Evolutionary conservation across 768 basidiomycete genomes (phyloP).

Genomic region (Mycena floridula): DNA sequence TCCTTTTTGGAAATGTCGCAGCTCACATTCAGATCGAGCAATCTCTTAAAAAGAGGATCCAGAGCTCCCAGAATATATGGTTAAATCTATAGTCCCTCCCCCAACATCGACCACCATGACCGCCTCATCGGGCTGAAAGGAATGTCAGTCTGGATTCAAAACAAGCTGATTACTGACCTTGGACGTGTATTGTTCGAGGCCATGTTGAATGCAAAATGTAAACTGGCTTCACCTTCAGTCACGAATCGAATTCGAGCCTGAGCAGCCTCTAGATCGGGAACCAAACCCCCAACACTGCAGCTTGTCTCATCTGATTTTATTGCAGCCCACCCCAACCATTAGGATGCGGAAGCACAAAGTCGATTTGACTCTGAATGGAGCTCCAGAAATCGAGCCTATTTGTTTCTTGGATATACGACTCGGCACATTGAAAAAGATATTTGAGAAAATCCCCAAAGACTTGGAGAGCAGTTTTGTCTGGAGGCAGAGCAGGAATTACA

Average conservation of each 20-base stretch:
- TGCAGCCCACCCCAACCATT: constrained; percentile 61
- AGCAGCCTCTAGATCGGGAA: constrained; percentile 31
- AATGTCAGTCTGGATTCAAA: constrained; percentile 19
- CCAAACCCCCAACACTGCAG: constrained; percentile 47
- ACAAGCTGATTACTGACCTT: constrained; percentile 10
- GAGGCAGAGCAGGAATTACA: constrained; percentile 34
- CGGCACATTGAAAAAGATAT: constrained; percentile 40
- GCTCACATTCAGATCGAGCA: background rate
- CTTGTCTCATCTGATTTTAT: constrained; percentile 49
- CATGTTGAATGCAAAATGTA: constrained; percentile 49
- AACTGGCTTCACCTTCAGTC: constrained; percentile 60
- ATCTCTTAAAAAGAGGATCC: constrained; percentile 28
- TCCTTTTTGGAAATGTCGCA: background rate
- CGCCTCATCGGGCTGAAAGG: constrained; percentile 7
- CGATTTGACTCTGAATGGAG: constrained; percentile 33
- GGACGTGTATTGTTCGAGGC: constrained; percentile 30
- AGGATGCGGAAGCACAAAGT: constrained; percentile 54
- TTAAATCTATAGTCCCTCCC: constrained; percentile 36
- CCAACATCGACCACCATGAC: constrained; percentile 48
- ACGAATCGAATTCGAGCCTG: constrained; percentile 45
- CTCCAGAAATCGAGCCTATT: constrained; percentile 40
- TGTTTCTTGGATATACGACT: constrained; percentile 40
- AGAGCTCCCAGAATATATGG: constrained; percentile 27
- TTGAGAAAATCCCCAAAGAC: constrained; percentile 45
- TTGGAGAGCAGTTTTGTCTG: constrained; percentile 30